A percentile compares a stretch with the other conserved stretches of the same genome.
Evolutionary conservation across 768 basidiomycete genomes (phyloP).

Genomic region (Collybia mongolica): DNA sequence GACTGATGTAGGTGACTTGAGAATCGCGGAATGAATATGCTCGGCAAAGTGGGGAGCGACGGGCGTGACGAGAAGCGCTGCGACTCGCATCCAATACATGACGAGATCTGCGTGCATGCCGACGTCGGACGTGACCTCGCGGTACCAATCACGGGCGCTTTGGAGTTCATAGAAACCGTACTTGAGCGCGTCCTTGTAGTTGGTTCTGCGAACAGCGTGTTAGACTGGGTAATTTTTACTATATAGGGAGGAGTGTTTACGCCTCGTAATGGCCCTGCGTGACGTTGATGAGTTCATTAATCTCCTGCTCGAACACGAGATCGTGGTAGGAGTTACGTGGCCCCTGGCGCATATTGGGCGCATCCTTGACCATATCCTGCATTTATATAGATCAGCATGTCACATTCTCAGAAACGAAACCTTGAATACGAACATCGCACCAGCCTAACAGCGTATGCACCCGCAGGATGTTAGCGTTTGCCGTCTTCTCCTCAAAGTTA

Average conservation of each 20-base stretch:
- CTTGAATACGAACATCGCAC: conserved; percentile 68
- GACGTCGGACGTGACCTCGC: conserved; percentile 82
- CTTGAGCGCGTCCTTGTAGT: conserved; percentile 96
- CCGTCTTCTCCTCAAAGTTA: conserved; percentile 98
- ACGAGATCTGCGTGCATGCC: conserved; percentile 94
- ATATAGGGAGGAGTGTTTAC: conserved; percentile 45
- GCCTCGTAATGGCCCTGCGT: conserved; percentile 79
- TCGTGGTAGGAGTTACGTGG: conserved; percentile 76
- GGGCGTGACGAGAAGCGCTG: conserved; percentile 80
- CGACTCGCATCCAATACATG: conserved; percentile 77
- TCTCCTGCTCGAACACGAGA: conserved; percentile 85
- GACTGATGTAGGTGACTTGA: conserved; percentile 72
- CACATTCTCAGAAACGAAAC: not conserved
- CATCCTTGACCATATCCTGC: conserved; percentile 80
- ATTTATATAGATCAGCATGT: conserved; percentile 5
- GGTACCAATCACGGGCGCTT: conserved; percentile 92
- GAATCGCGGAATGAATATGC: conserved; percentile 78
- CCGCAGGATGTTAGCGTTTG: conserved; percentile 94
- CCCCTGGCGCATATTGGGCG: conserved; percentile 71
- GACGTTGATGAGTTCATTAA: conserved; percentile 80
- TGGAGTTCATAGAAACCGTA: conserved; percentile 96
- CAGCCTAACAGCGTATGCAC: conserved; percentile 88
- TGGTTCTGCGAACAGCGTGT: conserved; percentile 52
- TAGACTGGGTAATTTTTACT: not conserved
- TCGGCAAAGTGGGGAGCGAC: conserved; percentile 95